Evolutionary conservation across 2,329 filamentous ascomycete genomes (phyloP), one percentile per base, ranked within the genome.

Genomic region (Cladosporium velox): DNA sequence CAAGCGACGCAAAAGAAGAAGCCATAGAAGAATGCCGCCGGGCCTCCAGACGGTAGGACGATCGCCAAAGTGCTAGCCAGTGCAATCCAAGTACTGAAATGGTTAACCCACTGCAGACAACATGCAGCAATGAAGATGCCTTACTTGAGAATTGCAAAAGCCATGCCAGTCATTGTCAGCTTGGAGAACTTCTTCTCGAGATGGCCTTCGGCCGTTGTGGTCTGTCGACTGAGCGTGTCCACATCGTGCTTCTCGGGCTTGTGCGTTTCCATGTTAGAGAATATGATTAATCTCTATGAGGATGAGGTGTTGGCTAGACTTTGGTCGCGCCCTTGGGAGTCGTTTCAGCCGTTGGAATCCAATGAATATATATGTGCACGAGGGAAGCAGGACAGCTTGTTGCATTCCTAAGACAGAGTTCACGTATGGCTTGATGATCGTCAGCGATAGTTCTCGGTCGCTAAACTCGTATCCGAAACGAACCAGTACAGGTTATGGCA

Each of bases 11-110:
- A 77, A 3, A 77, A 79, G 6, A 84, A 68, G 14, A 81, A 70
- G 2, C 89, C 90, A 89, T 90, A 92, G 67, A 92, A 83, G 54
- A 91, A 87, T 66, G 87, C 84, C 15, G 84, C 86, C 28, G 87
- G 84, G 0, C 90, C 90, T 44, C 90, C 90, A 12, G 86, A 89
- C 0, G 89, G 88, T 26, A 92, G 79, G 28, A 85, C 85, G 5
- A 88, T 78, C 4, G 81, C 82, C 51, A 87, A 75, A 68, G 83
- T 85, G 2, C 84, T 79, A 1, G 84, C 83, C 12, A 86, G 76
- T 8, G 84, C 84, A 2, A 84, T 86, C 85, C 85, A 87, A 15
- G 84, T 62, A 38, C 59, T 62, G 21, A 7, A 4, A 26, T n/a
- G 21, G 30, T 62, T 3, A 61, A 21, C 6, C 3, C 15, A 30